Evolutionary conservation across 148 eudicot species (phyloP), one percentile per base, ranked within the genome.

Genomic region (Silene uniflora): DNA sequence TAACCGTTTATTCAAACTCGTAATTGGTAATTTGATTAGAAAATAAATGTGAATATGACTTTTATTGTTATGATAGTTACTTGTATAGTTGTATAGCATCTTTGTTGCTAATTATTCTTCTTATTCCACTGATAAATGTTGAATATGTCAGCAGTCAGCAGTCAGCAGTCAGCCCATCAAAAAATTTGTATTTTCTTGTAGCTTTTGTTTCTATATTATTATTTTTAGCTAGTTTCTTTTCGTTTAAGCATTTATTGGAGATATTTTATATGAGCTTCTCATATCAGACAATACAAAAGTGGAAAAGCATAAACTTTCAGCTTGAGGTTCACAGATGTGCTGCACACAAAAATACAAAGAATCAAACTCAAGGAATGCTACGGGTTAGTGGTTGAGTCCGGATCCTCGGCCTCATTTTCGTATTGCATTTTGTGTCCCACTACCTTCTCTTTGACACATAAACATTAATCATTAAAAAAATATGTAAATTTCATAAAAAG

Each of bases 141-240:
- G 69, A 65, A 65, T 65, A 29, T 65, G 10, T 65, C 69, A 65
- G 39, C 69, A 29, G 44, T 16, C n/a, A 29, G 11, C 69, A n/a
- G 10, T 65, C 69, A 65, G 39, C 69, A 29, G 44, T 16, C n/a
- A 29, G 11, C 69, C 44, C 17, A 39, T 39, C 0, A 39, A 62
- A 7, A 27, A 6, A 6, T 65, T 65, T 65, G 16, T 29, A 29
- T 65, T 16, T 65, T 13, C 13, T 65, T 29, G 18, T 25, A 14
- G 16, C n/a, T 65, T 27, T 29, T 27, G 56, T 16, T 52, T 52
- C 56, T 52, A 14, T 52, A 13, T 52, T 12, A 52, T 7, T 49
- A 49, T 49, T 52, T 52, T 52, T 52, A 18, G 56, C 56, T 52
- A 52, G 16, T 52, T 52, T 12, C 12, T 13, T 13, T 18, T 52